Base-by-base conservation (phyloP, 768 basidiomycete species). In the Collybiopsis luxurians region DNA sequence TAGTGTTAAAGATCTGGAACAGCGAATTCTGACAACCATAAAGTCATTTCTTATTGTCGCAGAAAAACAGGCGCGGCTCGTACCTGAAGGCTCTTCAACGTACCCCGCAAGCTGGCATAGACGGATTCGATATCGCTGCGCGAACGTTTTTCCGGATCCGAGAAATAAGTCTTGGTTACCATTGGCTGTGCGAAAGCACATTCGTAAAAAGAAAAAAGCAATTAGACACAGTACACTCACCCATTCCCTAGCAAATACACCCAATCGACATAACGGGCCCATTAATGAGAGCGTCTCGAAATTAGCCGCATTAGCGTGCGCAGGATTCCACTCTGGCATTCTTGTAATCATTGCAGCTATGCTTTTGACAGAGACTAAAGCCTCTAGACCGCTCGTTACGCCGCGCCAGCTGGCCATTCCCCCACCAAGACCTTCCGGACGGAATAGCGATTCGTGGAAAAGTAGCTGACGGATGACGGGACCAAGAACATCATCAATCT, bases 161-260 rank as follows among this genome's bases (percentile, higher is more conserved):
- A 84, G 71, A 97, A 98, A 66, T 95, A 97, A 0, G 83, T 81
- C 57, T 81, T 76, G 2, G 88, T 81, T 53, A 98, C 84, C 11
- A 73, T 73, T 10, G 92, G 92, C 95, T 95, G 64, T 9, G 60
- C 45, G 46, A 49, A 17, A 23, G 9, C 51, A 58, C 45, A 23
- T 44, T 26, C 36, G 49, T 56, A 26, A 50, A 60, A 50, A 63
- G 61, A 55, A 38, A 26, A 36, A 23, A 51, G 44, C 53, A 44
- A 54, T 7, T 43, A 4, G 45, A 47, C 17, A 34, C 44, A 58
- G 12, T 27, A 57, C 65, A 73, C 80, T 62, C 67, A 95, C 89
- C 86, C 92, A 95, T 79, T 98, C 90, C 54, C 84, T 74, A n/a
- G 86, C 81, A 67, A 96, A 98, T 4, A 95, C 85, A 38, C 89